Percentiles rank a stretch among this genome's conserved stretches.
Evolutionary conservation across 179 eudicot species (phyloP).

Genomic region (Heliamphora pulchella): DNA sequence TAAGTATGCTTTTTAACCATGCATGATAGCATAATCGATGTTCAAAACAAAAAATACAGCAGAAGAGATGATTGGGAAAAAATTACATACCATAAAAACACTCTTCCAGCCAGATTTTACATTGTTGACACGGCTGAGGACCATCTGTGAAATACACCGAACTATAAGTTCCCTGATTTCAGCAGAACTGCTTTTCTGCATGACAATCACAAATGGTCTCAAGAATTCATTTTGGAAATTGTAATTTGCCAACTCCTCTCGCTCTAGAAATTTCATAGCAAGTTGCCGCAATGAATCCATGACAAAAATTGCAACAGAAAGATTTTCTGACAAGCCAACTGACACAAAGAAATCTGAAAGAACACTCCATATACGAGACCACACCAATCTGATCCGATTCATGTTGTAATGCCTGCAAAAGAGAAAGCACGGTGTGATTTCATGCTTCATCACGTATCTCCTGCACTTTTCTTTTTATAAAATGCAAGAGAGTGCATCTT

Average conservation of each 20-base stretch:
- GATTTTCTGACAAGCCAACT: conserved; percentile 95
- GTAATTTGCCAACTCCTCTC: conserved; percentile 96
- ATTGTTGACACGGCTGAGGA: conserved; percentile 84
- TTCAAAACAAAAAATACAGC: neutral
- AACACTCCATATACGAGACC: conserved; percentile 99
- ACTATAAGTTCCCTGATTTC: conserved; percentile 94
- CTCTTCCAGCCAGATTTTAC: conserved; percentile 99
- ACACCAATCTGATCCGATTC: conserved; percentile 93
- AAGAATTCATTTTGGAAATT: conserved; percentile 95
- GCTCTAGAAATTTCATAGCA: conserved; percentile 94
- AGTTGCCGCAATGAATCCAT: conserved; percentile 98
- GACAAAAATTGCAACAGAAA: conserved; percentile 95
- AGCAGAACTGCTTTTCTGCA: conserved; percentile 81
- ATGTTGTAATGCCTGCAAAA: conserved; percentile 95
- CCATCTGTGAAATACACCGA: conserved; percentile 97
- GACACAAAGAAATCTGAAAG: conserved; percentile 96
- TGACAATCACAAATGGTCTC: conserved; percentile 91
- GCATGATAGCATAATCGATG: neutral
- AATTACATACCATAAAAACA: conserved; percentile 67
- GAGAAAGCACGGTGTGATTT: conserved; percentile 19
- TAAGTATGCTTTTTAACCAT: neutral
- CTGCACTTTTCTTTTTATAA: neutral
- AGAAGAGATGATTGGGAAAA: neutral
- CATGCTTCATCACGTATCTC: conserved; percentile 10
- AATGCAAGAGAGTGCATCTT: neutral